Evolutionary conservation across 2,329 filamentous ascomycete genomes (phyloP).

Genomic region (Hypoxylon sp.): DNA sequence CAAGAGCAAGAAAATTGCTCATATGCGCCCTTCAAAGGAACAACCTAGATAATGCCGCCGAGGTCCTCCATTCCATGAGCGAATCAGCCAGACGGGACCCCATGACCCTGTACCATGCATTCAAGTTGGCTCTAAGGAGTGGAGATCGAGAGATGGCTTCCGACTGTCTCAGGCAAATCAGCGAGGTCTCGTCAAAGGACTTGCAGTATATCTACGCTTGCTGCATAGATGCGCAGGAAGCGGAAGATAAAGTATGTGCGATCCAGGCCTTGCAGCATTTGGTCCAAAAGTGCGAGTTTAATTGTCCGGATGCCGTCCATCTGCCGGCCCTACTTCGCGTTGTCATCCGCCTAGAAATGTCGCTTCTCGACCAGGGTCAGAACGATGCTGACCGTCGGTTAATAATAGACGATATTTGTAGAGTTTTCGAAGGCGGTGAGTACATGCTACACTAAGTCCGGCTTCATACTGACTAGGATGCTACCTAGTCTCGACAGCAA

Average conservation of each 20-base stretch:
- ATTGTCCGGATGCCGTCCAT: conserved; percentile 62
- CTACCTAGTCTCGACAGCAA: conserved; percentile 58
- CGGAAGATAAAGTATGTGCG: conserved; percentile 70
- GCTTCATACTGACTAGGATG: conserved; percentile 34
- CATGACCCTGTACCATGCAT: conserved; percentile 79
- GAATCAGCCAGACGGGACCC: conserved; percentile 68
- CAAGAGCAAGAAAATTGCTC: conserved; percentile 75
- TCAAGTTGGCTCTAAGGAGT: conserved; percentile 74
- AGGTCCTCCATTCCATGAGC: conserved; percentile 70
- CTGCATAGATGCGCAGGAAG: conserved; percentile 78
- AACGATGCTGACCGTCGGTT: conserved; percentile 31
- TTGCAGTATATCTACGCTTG: conserved; percentile 81
- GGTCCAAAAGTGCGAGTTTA: conserved; percentile 65
- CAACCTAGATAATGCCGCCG: conserved; percentile 65
- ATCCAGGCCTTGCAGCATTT: conserved; percentile 70
- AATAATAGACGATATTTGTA: conserved; percentile 64
- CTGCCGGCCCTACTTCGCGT: conserved; percentile 74
- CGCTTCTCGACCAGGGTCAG: conserved; percentile 52
- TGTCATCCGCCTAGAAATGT: conserved; percentile 63
- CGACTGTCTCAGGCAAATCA: conserved; percentile 72
- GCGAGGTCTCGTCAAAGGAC: conserved; percentile 63
- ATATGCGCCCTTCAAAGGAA: conserved; percentile 73
- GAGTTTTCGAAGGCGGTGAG: conserved; percentile 60
- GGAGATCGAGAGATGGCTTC: conserved; percentile 69
- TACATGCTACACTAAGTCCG: conserved; percentile 5